Evolutionary conservation across 306 rosid genomes (phyloP), one percentile per base, ranked within the genome.

Genomic region (Erythrophleum fordii): DNA sequence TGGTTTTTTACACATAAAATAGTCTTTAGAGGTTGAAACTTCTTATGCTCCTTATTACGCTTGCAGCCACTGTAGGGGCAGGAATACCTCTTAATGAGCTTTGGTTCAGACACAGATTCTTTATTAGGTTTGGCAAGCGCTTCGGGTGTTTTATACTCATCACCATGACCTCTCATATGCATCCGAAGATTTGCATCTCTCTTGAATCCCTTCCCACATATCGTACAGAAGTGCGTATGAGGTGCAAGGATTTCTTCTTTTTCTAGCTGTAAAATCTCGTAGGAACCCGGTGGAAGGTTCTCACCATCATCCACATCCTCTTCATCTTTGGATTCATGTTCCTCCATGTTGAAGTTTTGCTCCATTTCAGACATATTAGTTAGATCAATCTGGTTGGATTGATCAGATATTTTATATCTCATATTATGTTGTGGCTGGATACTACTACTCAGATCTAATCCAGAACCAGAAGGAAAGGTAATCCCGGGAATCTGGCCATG

Each of bases 101-200:
- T 79, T 0, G 92, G 89, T 77, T 90, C 97, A 1, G 93, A 87
- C 55, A 89, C 87, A 1, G 79, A 35, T 77, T 93, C 99, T 83
- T 87, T 92, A 77, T 87, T 82, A 5, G 99, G 99, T 73, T 93
- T 96, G 2, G 99, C 98, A 51, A 96, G 99, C 31, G 99, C 99
- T n/a, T 94, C 99, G 4, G 99, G 69, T 17, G 99, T 96, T 88
- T 96, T 96, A 77, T 96, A 96, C 87, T 96, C 94, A 5, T 96
- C 98, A 8, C 99, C 99, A 16, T 96, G 99, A 51, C 99, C 99
- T 61, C 99, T 87, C 99, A 96, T 96, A 91, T 96, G 99, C 99
- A 96, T 96, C 52, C 98, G 87, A 68, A 96, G 86, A 83, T 96
- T 96, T 3, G 99, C 99, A 51, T 96, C 99, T 80, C 99, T 90